phyloP scores from a whole-genome alignment of 1,284 basidiomycete species.

The Neonothopanus nambi region DNA sequence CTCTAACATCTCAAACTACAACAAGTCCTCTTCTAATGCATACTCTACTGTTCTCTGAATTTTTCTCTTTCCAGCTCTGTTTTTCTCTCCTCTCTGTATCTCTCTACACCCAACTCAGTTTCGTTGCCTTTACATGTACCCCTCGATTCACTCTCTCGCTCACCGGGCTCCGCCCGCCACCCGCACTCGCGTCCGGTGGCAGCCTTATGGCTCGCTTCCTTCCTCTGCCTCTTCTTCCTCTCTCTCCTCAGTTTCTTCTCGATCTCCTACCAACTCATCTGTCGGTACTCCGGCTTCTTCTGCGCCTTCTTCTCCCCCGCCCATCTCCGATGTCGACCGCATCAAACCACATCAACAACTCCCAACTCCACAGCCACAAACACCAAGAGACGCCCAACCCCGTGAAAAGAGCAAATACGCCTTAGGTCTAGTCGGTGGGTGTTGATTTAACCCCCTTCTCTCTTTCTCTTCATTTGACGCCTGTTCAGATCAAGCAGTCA shows the following conservation, averaged over 20 bases:
- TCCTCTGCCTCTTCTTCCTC: conserved; percentile 35
- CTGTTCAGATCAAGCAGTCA: conserved; percentile 70
- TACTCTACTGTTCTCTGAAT: conserved; percentile 33
- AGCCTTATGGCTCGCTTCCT: conserved; percentile 58
- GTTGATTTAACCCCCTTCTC: conserved; percentile 9
- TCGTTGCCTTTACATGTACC: conserved; percentile 48
- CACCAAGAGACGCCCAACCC: conserved; percentile 30
- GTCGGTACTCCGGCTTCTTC: conserved; percentile 62
- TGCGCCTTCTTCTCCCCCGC: conserved; percentile 46
- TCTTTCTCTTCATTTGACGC: conserved; percentile 19
- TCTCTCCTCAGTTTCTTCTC: conserved; percentile 35
- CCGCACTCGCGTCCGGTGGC: conserved; percentile 69
- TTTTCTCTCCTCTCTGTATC: conserved; percentile 22
- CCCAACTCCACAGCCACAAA: conserved; percentile 29
- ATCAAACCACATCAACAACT: conserved; percentile 33
- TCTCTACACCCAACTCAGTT: conserved; percentile 26
- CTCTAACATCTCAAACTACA: conserved; percentile 19
- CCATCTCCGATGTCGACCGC: conserved; percentile 33
- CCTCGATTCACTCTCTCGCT: conserved; percentile 59
- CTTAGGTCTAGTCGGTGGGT: conserved; percentile 66
- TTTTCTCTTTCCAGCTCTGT: conserved; percentile 20
- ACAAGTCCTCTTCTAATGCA: conserved; percentile 33
- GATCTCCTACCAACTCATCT: conserved; percentile 47
- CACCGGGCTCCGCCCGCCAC: conserved; percentile 69
- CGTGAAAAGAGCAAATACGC: conserved; percentile 63